Percentiles rank a stretch among this genome's conserved stretches.
Conservation (phyloP, 768 basidiomycete genomes). For the Mycena vitilis region DNA sequence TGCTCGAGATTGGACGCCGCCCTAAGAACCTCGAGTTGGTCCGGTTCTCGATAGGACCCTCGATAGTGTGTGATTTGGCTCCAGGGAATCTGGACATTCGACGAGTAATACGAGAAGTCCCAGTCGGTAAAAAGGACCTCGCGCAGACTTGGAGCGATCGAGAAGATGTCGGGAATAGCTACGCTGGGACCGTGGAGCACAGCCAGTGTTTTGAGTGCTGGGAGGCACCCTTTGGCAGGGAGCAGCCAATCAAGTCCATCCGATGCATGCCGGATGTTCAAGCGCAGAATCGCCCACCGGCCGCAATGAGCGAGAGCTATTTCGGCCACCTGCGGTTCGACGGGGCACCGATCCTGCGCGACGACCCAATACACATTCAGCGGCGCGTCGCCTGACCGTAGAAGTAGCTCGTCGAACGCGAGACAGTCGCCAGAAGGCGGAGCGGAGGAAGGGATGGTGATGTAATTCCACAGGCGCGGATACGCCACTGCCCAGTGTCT, state of each 20-base stretch:
- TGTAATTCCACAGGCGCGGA: not conserved
- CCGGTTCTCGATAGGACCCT: too few species aligned
- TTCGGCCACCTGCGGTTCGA: not conserved
- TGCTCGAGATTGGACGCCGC: too few species aligned
- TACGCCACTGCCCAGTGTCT: not conserved
- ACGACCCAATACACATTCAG: not conserved
- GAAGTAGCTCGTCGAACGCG: not conserved
- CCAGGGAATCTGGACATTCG: too few species aligned
- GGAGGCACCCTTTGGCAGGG: not conserved
- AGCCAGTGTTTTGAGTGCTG: too few species aligned
- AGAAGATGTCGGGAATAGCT: too few species aligned
- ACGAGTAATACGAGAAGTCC: too few species aligned
- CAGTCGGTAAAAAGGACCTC: too few species aligned
- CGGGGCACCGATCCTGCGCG: not conserved
- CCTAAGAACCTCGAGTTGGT: too few species aligned
- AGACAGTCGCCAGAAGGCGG: not conserved
- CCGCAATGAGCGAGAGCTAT: not conserved
- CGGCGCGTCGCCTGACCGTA: not conserved
- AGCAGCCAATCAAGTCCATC: not conserved
- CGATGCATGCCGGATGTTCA: not conserved
- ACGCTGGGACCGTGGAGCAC: too few species aligned
- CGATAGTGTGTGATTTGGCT: too few species aligned
- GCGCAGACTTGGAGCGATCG: too few species aligned
- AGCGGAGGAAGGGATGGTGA: not conserved
- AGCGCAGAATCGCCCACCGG: not conserved